Conservation (phyloP, 1,284 basidiomycete genomes). For the Puccinia polysora region DNA sequence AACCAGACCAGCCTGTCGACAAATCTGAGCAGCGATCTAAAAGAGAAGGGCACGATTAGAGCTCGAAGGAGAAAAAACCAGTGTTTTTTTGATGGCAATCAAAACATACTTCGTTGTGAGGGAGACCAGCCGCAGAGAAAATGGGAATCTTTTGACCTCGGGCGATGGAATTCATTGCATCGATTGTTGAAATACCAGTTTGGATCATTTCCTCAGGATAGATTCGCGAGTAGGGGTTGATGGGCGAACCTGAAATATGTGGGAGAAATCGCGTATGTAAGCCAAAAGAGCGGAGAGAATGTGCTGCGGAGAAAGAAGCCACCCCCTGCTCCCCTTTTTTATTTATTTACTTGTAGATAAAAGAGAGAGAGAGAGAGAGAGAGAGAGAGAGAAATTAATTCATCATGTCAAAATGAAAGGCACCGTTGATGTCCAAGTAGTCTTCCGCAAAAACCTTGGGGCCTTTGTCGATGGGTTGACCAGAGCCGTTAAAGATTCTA, state of each 20-base stretch:
- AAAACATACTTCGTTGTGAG: slow-evolving; percentile 82
- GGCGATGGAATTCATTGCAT: slow-evolving; percentile 96
- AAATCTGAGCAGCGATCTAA: slow-evolving; percentile 98
- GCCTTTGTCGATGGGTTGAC: slow-evolving; percentile 95
- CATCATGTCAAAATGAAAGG: slow-evolving; percentile 52
- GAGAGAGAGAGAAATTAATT: background rate
- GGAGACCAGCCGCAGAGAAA: slow-evolving; percentile 97
- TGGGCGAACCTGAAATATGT: slow-evolving; percentile 78
- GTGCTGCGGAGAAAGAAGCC: no score
- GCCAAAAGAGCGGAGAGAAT: background rate
- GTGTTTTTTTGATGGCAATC: slow-evolving; percentile 44
- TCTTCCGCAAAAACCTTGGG: slow-evolving; percentile 99
- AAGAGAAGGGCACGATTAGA: slow-evolving; percentile 6
- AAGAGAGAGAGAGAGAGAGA: background rate
- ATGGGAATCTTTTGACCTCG: slow-evolving; percentile 99
- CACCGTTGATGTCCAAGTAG: slow-evolving; percentile 98
- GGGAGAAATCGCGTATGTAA: slow-evolving; percentile 32
- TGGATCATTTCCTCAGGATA: slow-evolving; percentile 99
- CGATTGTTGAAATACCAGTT: slow-evolving; percentile 98
- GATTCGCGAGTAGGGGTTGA: slow-evolving; percentile 98
- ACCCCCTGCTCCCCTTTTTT: background rate
- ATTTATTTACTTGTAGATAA: no score
- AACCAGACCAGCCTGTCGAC: slow-evolving; percentile 96
- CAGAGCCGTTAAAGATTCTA: slow-evolving; percentile 98
- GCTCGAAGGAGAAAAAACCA: slow-evolving; percentile 19